Evolutionary conservation across 23 red algal species (phyloP).

Genomic region (Gracilaria vermiculophylla): DNA sequence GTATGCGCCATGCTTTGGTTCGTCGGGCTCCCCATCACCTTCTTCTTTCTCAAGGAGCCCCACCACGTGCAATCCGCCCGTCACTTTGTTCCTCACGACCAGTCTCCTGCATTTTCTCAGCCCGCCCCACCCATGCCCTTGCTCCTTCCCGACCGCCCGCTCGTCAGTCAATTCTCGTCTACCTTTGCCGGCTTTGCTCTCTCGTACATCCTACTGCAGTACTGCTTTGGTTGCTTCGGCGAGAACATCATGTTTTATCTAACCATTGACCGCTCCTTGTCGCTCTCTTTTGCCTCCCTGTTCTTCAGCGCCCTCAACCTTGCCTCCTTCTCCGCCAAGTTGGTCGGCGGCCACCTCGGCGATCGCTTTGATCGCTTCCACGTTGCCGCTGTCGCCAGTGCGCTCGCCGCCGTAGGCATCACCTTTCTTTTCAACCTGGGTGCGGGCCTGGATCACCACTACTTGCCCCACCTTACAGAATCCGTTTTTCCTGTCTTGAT

Average conservation of each 20-base stretch:
- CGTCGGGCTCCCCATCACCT: slow-evolving; percentile 67
- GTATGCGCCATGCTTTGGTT: slow-evolving; percentile 62
- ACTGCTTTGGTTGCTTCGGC: slow-evolving; percentile 84
- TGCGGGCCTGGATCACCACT: slow-evolving; percentile 5
- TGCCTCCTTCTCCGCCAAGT: slow-evolving; percentile 86
- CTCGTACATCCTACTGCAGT: slow-evolving; percentile 83
- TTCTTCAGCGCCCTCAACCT: slow-evolving; percentile 85
- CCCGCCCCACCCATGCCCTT: not conserved
- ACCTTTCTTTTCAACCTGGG: slow-evolving; percentile 66
- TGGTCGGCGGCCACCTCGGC: slow-evolving; percentile 90
- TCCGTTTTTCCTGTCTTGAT: slow-evolving; percentile 45
- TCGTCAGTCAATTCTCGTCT: slow-evolving; percentile 25
- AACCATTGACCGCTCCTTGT: slow-evolving; percentile 65
- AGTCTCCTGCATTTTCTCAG: not conserved
- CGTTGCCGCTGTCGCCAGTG: slow-evolving; percentile 56
- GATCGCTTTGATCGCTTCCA: slow-evolving; percentile 84
- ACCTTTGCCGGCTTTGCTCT: slow-evolving; percentile 75
- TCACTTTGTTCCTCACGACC: not conserved
- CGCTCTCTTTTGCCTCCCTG: slow-evolving; percentile 70
- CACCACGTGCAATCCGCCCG: not conserved
- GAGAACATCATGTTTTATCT: slow-evolving; percentile 96
- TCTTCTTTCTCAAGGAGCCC: slow-evolving; percentile 59
- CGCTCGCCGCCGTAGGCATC: slow-evolving; percentile 60
- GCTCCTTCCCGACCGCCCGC: not conserved
- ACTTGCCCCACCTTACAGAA: slow-evolving; percentile 46